Evolutionary conservation across 2,329 filamentous ascomycete genomes (phyloP).

Genomic region (Pseudogymnoascus sp.): DNA sequence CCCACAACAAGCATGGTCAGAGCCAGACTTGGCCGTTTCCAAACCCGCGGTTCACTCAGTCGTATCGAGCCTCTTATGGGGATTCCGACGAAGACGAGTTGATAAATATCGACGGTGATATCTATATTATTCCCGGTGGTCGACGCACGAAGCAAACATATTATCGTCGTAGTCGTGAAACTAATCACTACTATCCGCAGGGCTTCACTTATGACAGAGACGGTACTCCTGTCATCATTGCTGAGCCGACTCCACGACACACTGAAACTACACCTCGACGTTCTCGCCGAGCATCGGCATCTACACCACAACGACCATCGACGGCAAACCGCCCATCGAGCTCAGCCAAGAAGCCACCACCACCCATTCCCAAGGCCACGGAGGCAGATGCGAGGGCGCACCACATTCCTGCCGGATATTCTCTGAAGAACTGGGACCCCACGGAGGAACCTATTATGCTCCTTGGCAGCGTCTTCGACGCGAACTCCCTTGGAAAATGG

Average conservation of each 20-base stretch:
- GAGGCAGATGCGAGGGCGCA: slow-evolving; percentile 56
- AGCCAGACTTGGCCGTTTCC: slow-evolving; percentile 11
- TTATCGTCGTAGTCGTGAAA: slow-evolving; percentile 31
- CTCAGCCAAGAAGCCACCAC: slow-evolving; percentile 28
- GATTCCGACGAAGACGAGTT: slow-evolving; percentile 32
- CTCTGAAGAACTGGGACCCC: slow-evolving; percentile 97
- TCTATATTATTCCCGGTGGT: slow-evolving; percentile 26
- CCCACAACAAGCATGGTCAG: slow-evolving; percentile 23
- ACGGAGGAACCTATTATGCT: slow-evolving; percentile 89
- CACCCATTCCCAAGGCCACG: slow-evolving; percentile 44
- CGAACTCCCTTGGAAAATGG: slow-evolving; percentile 97
- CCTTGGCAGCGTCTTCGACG: slow-evolving; percentile 91
- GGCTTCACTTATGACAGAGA: slow-evolving; percentile 27
- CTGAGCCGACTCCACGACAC: slow-evolving; percentile 6
- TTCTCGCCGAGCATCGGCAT: slow-evolving; percentile 25
- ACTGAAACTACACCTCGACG: slow-evolving; percentile 16
- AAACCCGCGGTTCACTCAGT: slow-evolving; percentile 27
- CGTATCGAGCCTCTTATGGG: slow-evolving; percentile 32
- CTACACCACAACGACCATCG: slow-evolving; percentile 27
- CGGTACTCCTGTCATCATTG: slow-evolving; percentile 18
- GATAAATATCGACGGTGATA: slow-evolving; percentile 19
- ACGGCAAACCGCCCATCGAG: slow-evolving; percentile 21
- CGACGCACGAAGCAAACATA: slow-evolving; percentile 26
- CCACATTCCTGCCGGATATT: slow-evolving; percentile 82
- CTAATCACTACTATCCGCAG: slow-evolving; percentile 29